phyloP scores from a whole-genome alignment of 106 monocot species.

The Allium cepa region DNA sequence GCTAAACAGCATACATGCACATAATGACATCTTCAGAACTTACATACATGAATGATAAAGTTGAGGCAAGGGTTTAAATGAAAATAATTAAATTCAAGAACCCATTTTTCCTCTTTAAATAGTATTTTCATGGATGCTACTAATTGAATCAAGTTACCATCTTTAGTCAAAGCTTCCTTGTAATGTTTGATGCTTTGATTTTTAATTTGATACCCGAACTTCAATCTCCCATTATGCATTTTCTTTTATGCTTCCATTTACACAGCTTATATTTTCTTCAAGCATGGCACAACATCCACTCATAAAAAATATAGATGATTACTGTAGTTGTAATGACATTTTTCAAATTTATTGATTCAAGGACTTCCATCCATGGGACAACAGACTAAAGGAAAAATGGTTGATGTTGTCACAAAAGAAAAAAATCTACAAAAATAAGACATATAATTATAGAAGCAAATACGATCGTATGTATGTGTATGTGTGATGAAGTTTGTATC shows the following conservation, averaged over 20 bases:
- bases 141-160: slow-evolving; percentile 51
- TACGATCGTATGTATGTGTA: no score
- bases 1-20: no score
- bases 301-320: slow-evolving; percentile 36
- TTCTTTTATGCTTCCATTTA: slow-evolving; percentile 7
- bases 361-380: slow-evolving; percentile 30
- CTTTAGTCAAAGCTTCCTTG: slow-evolving; percentile 18
- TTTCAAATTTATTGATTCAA: slow-evolving; percentile 29
- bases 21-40: slow-evolving; percentile 27
- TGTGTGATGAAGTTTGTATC: no score
- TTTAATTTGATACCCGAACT: slow-evolving; percentile 33
- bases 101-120: slow-evolving; percentile 17
- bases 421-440: no score
- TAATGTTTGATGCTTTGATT: slow-evolving; percentile 14
- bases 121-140: slow-evolving; percentile 4
- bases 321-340: slow-evolving; percentile 48
- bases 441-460: no score
- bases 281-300: slow-evolving; percentile 35
- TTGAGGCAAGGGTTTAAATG: slow-evolving; percentile 29
- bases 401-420: no score
- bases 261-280: not conserved
- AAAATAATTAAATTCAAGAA: slow-evolving; percentile 59
- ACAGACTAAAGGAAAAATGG: no score
- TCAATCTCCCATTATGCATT: slow-evolving; percentile 13
- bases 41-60: slow-evolving; percentile 80